These are phyloP conservation scores for Eucalyptus pauciflora DNA, from an alignment of 345 rosid genomes.

Conservation along the genomic window DNA sequence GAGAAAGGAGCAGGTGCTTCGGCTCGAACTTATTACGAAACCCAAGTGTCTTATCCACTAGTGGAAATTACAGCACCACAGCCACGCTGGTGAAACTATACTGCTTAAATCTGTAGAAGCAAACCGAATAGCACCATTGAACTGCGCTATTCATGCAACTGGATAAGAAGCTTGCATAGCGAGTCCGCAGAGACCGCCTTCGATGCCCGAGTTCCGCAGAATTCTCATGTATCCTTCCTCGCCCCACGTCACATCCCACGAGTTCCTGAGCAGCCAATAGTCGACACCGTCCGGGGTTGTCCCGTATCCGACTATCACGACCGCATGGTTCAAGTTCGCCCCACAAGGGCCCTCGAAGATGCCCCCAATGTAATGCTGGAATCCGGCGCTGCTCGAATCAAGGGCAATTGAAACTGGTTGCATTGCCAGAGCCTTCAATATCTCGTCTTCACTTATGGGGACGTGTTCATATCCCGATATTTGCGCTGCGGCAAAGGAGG, in stretches of 20 bases:
- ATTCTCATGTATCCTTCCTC: conserved; percentile 41
- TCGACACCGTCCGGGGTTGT: conserved; percentile 3
- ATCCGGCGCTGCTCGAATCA: conserved; percentile 2
- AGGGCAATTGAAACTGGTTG: conserved; percentile 52
- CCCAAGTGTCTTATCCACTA: not conserved
- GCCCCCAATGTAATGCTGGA: conserved; percentile 20
- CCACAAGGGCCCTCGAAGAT: conserved; percentile 19
- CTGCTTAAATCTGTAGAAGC: not conserved
- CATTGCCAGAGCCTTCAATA: conserved; percentile 37
- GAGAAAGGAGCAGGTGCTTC: not conserved
- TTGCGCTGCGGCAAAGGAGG: not conserved
- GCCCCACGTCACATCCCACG: conserved; percentile 49
- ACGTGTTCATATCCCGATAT: conserved; percentile 34
- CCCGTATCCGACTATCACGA: conserved; percentile 36
- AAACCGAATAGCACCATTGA: not conserved
- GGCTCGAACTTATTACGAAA: not conserved
- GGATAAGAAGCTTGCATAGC: conserved; percentile 34
- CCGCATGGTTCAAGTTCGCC: conserved; percentile 24
- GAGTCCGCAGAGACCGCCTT: conserved; percentile 33
- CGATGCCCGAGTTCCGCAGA: conserved; percentile 11
- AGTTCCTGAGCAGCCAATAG: conserved; percentile 45
- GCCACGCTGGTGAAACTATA: not conserved
- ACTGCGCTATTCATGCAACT: not conserved
- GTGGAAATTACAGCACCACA: not conserved
- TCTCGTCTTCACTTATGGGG: conserved; percentile 29